phyloP scores from a whole-genome alignment of 805 yeast species.

The Myxozyma monticola region DNA sequence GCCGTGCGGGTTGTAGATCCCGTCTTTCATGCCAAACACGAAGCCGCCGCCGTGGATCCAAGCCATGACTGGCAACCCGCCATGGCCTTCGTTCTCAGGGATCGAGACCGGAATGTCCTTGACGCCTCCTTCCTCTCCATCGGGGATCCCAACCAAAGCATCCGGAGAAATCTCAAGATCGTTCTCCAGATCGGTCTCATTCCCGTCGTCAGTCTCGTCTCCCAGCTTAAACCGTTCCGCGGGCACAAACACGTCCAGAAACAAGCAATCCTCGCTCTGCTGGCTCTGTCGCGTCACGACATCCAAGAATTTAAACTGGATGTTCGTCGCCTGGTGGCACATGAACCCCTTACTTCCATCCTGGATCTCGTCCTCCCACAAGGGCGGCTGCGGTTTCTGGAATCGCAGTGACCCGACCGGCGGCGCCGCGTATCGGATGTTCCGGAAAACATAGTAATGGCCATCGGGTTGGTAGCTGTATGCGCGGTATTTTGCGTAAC shows the following conservation, averaged over 20 bases:
- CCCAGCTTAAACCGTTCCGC: conserved; percentile 1
- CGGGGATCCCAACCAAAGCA: not conserved
- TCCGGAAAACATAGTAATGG: conserved; percentile 17
- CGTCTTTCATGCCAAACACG: conserved; percentile 26
- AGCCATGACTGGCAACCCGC: conserved; percentile 19
- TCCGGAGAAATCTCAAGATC: not conserved
- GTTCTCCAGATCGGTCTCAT: not conserved
- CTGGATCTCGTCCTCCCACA: conserved; percentile 13
- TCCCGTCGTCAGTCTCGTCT: too few relatives aligned
- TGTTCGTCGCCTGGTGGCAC: conserved; percentile 24
- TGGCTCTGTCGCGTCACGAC: not conserved
- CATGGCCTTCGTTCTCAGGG: not conserved
- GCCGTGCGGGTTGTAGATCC: conserved; percentile 20
- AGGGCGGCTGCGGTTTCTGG: conserved; percentile 22
- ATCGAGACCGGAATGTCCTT: not conserved
- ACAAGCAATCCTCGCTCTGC: conserved; percentile 28
- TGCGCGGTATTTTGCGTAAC: conserved; percentile 29
- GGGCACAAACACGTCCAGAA: conserved; percentile 29
- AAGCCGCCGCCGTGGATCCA: conserved; percentile 34
- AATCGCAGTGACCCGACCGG: conserved; percentile 26
- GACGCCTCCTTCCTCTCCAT: too few relatives aligned
- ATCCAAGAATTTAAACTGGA: conserved; percentile 14
- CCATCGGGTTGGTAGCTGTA: conserved; percentile 9
- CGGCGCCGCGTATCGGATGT: conserved; percentile 31
- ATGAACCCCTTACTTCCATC: conserved; percentile 21